Conservation (phyloP, 169 alveolate genomes). For the Plasmodium billcollinsi region DNA sequence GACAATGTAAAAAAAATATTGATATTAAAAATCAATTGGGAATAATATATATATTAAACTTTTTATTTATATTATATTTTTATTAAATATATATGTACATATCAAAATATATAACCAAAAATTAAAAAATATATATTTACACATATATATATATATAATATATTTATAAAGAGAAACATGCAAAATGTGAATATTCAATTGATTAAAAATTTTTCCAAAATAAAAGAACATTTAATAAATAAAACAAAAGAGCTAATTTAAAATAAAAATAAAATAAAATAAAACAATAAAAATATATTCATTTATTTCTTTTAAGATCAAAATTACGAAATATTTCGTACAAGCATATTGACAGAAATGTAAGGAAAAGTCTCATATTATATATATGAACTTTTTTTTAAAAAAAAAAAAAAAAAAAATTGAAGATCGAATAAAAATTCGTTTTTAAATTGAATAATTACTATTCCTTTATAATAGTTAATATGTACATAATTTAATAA, state of each 20-base stretch:
- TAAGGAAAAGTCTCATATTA: too few relatives aligned
- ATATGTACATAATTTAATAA: too few relatives aligned
- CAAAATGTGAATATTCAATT: not conserved
- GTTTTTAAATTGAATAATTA: too few relatives aligned
- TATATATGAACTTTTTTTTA: too few relatives aligned
- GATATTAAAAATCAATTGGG: conserved; percentile 4
- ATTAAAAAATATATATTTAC: not conserved
- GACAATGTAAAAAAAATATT: conserved; percentile 6
- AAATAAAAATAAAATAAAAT: conserved; percentile 21
- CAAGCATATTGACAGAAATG: conserved; percentile 2
- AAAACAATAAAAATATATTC: conserved; percentile 36
- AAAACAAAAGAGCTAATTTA: conserved; percentile 7
- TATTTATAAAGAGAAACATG: not conserved
- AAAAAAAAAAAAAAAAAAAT: too few relatives aligned
- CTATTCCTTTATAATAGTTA: too few relatives aligned
- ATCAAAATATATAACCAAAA: too few relatives aligned
- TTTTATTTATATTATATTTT: not conserved
- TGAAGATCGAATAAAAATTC: too few relatives aligned
- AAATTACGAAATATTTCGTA: conserved; percentile 25
- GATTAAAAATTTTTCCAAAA: not conserved
- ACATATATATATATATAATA: conserved; percentile 9
- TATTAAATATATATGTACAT: too few relatives aligned
- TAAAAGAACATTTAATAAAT: not conserved
- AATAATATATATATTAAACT: not conserved
- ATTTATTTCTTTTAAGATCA: conserved; percentile 37